phyloP scores from a whole-genome alignment of 345 rosid species.

The Fremontodendron californicum region DNA sequence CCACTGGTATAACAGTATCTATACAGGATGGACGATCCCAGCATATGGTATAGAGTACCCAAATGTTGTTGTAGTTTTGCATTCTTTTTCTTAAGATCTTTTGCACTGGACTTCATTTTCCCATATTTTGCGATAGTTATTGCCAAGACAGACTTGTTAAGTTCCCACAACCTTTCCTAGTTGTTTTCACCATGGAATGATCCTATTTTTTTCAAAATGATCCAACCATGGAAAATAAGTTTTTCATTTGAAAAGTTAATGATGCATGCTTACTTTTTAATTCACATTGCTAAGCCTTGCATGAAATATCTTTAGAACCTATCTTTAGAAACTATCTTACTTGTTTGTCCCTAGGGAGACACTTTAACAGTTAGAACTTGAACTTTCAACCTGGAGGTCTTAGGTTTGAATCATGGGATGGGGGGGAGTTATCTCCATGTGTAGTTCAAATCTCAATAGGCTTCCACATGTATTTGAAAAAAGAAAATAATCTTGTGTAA shows the following conservation, averaged over 20 bases:
- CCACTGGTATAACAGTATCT: conserved; percentile 71
- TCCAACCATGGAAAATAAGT: background rate
- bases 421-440: background rate
- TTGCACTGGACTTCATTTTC: background rate
- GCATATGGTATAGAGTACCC: conserved; percentile 64
- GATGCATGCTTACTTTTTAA: background rate
- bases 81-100: no score
- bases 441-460: conserved; percentile 78
- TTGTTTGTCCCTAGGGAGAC: background rate
- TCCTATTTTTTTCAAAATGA: background rate
- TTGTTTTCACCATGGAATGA: background rate
- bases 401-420: background rate
- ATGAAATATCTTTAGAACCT: conserved; percentile 12
- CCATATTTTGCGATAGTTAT: background rate
- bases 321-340: background rate
- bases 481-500: background rate
- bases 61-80: background rate
- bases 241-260: background rate
- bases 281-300: background rate
- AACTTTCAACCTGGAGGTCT: conserved; percentile 8
- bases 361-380: background rate
- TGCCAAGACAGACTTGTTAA: background rate
- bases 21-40: conserved; percentile 98
- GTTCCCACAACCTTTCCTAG: background rate
- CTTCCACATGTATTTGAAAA: background rate